Base-by-base conservation (phyloP, 2,329 filamentous ascomycete species). In the Arachnomyces sp. region DNA sequence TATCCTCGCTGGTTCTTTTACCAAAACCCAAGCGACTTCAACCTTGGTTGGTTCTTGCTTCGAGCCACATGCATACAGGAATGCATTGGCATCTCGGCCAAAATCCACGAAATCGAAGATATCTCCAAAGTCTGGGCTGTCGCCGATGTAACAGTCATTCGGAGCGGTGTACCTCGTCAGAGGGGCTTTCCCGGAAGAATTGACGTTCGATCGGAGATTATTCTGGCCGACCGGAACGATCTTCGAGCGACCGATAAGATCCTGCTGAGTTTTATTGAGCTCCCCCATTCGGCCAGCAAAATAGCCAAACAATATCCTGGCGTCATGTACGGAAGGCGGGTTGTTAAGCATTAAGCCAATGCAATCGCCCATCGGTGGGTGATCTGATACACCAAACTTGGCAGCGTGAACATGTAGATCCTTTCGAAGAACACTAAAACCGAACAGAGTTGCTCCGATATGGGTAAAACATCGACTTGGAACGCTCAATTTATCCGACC, bases 51-150 rank as follows among this genome's bases (percentile, higher is more conserved):
- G 92, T 60, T 98, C 90, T 47, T 78, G 81, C 62, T 94, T 95
- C 2, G 88, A 90, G 7, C 92, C 92, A 48, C 89, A 86, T 46
- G 85, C 84, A 51, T 88, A 77, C 13, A 98, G 67, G 54, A 98
- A 98, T 0, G 83, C 72, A 54, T 96, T 96, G 2, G 86, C 90
- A 56, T 90, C 81, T 28, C 73, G 67, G 0, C 90, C 88, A 65
- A 95, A 98, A 58, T 96, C 85, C 11, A 96, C 89, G 61, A 95
- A 98, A 57, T 96, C 88, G 50, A 98, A 94, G 25, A 98, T 93
- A 25, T 94, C 84, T 8, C 79, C 83, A 53, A 93, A 98, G 49
- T 81, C 73, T 40, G 76, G 68, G 38, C 74, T 71, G 28, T 74
- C 71, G 7, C 92, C 92, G 2, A 98, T 71, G 58, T 94, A 98